A percentile compares a stretch with the other conserved stretches of the same genome.
Conservation (phyloP, 768 basidiomycete genomes). For the Calvatia gigantea region DNA sequence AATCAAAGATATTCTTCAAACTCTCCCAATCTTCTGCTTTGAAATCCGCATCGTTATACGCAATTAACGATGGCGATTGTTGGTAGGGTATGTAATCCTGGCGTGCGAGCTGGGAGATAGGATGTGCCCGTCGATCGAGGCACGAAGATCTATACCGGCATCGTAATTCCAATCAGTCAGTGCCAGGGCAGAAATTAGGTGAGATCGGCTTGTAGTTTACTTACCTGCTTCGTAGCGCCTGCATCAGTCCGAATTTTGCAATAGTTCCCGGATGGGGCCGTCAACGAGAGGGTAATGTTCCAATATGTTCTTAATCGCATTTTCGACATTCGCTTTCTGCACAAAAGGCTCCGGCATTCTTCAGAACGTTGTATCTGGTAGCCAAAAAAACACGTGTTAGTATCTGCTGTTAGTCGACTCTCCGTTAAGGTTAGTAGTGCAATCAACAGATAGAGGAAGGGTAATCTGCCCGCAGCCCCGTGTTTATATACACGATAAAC, state of each 20-base stretch:
- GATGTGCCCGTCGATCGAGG: constrained; percentile 33
- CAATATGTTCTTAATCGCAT: constrained; percentile 25
- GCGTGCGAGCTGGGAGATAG: constrained; percentile 20
- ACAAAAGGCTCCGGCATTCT: constrained; percentile 5
- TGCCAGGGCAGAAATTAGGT: neutral
- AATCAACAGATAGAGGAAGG: too few relatives aligned
- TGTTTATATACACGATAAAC: too few relatives aligned
- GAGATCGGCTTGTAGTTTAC: constrained; percentile 7
- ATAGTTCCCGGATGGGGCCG: constrained; percentile 38
- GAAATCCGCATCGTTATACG: constrained; percentile 42
- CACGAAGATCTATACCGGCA: constrained; percentile 33
- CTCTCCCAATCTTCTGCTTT: constrained; percentile 38
- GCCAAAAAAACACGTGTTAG: too few relatives aligned
- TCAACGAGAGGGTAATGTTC: constrained; percentile 39
- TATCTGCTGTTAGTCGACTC: too few relatives aligned
- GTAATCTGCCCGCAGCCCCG: too few relatives aligned
- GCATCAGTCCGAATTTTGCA: constrained; percentile 52
- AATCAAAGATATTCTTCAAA: constrained; percentile 36
- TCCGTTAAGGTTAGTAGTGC: too few relatives aligned
- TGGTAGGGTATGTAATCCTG: constrained; percentile 18
- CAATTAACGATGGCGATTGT: constrained; percentile 42
- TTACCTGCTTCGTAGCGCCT: constrained; percentile 36
- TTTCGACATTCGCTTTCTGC: neutral
- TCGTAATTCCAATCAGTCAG: neutral
- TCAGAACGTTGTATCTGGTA: too few relatives aligned